Conservation (phyloP, 257 asterid genomes). For the Ilex asprella region DNA sequence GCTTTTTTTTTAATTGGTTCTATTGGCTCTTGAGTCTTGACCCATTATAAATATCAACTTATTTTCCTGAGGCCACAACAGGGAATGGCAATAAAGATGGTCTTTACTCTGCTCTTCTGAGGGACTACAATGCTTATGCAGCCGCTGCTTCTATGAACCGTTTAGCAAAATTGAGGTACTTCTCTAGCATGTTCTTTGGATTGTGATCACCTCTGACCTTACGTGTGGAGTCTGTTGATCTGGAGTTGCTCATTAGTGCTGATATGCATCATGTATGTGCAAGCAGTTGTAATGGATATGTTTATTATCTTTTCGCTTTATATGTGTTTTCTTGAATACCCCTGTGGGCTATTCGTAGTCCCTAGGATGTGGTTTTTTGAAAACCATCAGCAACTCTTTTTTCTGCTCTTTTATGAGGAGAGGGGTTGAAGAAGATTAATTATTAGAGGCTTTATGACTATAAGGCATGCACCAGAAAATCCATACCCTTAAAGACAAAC, state of each 20-base stretch:
- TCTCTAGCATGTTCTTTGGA: constrained; percentile 7
- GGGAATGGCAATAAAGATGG: constrained; percentile 98
- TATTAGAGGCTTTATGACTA: no score
- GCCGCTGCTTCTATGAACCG: constrained; percentile 97
- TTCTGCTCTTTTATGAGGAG: no score
- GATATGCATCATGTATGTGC: not conserved
- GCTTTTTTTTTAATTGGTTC: not conserved
- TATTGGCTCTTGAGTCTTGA: not conserved
- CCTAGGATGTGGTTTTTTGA: no score
- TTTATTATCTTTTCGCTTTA: no score
- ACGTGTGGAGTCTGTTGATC: constrained; percentile 2
- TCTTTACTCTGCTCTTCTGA: constrained; percentile 83
- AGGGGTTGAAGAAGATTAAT: no score
- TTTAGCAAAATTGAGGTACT: constrained; percentile 88
- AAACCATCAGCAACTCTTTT: no score
- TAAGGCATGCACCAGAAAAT: no score
- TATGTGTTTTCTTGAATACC: no score
- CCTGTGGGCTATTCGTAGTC: no score
- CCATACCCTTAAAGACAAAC: no score
- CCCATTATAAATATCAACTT: not conserved
- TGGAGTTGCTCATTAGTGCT: constrained; percentile 5
- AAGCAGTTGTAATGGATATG: no score
- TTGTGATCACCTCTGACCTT: constrained; percentile 8
- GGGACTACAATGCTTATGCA: constrained; percentile 84
- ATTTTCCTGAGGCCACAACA: constrained; percentile 28